phyloP scores from a whole-genome alignment of 108 stramenopile species.

The Phaeodactylum tricornutum region DNA sequence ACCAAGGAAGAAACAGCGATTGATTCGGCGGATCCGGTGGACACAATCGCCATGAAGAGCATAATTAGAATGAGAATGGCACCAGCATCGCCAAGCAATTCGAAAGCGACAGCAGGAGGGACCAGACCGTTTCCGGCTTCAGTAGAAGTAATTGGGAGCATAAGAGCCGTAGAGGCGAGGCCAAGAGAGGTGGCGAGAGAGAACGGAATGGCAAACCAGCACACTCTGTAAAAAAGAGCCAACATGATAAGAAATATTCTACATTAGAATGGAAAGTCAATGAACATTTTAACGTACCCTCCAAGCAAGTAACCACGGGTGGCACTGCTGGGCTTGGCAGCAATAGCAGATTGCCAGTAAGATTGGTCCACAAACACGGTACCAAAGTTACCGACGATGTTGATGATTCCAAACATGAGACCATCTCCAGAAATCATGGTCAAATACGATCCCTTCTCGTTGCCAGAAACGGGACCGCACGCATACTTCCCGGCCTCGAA shows the following conservation, averaged over 20 bases:
- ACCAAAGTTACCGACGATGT: conserved; percentile 93
- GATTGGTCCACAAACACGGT: conserved; percentile 92
- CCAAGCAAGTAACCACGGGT: conserved; percentile 89
- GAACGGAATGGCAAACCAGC: conserved; percentile 90
- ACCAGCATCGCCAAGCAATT: conserved; percentile 73
- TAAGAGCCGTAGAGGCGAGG: conserved; percentile 74
- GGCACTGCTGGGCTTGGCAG: conserved; percentile 69
- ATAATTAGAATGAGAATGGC: conserved; percentile 72
- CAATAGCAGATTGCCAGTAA: conserved; percentile 94
- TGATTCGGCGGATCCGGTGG: conserved; percentile 84
- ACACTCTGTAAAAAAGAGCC: conserved; percentile 27
- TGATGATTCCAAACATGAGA: conserved; percentile 92
- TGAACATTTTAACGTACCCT: conserved; percentile 52
- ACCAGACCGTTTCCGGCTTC: conserved; percentile 87
- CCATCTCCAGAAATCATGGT: conserved; percentile 83
- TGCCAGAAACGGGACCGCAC: conserved; percentile 78
- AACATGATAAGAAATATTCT: not conserved
- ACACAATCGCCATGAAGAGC: conserved; percentile 95
- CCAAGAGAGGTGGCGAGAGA: conserved; percentile 89
- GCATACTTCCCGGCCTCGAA: conserved; percentile 33
- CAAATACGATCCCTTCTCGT: conserved; percentile 80
- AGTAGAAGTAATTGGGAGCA: conserved; percentile 69
- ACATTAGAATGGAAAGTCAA: no score
- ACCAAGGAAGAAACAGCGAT: conserved; percentile 88
- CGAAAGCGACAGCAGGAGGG: conserved; percentile 82